Percentiles rank a stretch among this genome's conserved stretches.
These are phyloP conservation scores for cucumber (Cucumis sativus) DNA, from an alignment of 306 rosid genomes.

Conservation along the genomic window DNA sequence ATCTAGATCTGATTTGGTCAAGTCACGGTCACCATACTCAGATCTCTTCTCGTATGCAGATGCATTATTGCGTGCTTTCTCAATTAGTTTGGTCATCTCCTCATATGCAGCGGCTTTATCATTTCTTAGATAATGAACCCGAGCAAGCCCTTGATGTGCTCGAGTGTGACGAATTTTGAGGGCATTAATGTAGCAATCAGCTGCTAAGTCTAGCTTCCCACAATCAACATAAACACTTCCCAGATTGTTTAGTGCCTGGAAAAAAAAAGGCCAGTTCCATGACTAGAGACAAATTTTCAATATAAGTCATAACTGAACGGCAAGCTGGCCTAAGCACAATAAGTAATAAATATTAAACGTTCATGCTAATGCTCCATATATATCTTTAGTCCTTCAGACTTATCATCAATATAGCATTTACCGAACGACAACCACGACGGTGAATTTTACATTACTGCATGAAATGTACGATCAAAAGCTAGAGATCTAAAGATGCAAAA, in stretches of 20 bases:
- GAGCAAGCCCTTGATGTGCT: constrained; percentile 94
- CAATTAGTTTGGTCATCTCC: constrained; percentile 80
- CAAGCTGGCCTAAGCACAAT: neutral
- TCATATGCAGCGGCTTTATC: constrained; percentile 59
- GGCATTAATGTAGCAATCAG: constrained; percentile 83
- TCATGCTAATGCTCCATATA: neutral
- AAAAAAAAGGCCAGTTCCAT: constrained; percentile 7
- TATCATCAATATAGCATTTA: neutral
- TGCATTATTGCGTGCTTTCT: constrained; percentile 53
- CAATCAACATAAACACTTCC: constrained; percentile 87
- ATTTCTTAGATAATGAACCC: constrained; percentile 64
- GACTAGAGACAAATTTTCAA: constrained; percentile 7
- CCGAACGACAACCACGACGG: neutral
- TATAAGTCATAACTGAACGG: neutral
- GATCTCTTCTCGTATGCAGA: constrained; percentile 92
- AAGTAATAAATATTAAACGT: neutral
- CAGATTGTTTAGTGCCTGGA: constrained; percentile 86
- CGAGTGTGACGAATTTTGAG: constrained; percentile 81
- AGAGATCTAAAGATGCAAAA: neutral
- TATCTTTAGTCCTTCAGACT: neutral
- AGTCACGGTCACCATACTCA: constrained; percentile 81
- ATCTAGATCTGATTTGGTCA: constrained; percentile 63
- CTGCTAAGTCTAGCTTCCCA: constrained; percentile 57
- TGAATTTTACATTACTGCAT: neutral
- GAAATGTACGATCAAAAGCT: neutral